Conservation (phyloP, 1,139 yeast species). For the Diutina rugosa region DNA sequence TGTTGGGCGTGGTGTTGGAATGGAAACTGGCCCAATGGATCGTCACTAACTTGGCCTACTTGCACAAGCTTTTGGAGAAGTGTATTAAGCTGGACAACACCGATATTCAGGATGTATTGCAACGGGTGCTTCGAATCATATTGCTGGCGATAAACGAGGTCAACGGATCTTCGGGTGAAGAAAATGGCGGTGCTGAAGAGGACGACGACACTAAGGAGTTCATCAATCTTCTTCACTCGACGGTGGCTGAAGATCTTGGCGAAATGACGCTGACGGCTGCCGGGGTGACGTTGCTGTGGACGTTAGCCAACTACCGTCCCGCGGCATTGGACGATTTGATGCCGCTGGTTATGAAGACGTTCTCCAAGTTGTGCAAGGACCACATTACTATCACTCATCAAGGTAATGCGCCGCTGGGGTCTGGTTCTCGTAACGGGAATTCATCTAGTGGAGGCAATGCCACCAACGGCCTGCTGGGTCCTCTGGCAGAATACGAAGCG, state of each 20-base stretch:
- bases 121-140: conserved; percentile 56
- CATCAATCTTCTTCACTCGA: conserved; percentile 44
- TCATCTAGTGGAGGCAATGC: background rate
- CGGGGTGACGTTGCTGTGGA: conserved; percentile 80
- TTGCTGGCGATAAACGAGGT: conserved; percentile 44
- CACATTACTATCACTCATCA: conserved; percentile 63
- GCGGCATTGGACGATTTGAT: conserved; percentile 60
- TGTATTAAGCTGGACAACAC: conserved; percentile 75
- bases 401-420: conserved; percentile 14
- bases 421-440: background rate
- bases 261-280: conserved; percentile 80
- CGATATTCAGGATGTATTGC: conserved; percentile 72
- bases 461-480: conserved; percentile 11
- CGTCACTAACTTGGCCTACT: conserved; percentile 47
- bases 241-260: conserved; percentile 74
- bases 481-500: conserved; percentile 50
- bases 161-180: conserved; percentile 14
- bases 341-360: conserved; percentile 71
- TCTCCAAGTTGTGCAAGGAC: conserved; percentile 81
- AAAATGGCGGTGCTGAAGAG: conserved; percentile 29
- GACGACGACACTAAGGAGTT: conserved; percentile 52
- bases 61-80: conserved; percentile 68
- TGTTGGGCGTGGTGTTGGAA: conserved; percentile 70
- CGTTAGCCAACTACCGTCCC: conserved; percentile 65
- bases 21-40: conserved; percentile 75